Evolutionary conservation across 176 grass and related monocot genomes (phyloP).

Genomic region (Hordeum marinum): DNA sequence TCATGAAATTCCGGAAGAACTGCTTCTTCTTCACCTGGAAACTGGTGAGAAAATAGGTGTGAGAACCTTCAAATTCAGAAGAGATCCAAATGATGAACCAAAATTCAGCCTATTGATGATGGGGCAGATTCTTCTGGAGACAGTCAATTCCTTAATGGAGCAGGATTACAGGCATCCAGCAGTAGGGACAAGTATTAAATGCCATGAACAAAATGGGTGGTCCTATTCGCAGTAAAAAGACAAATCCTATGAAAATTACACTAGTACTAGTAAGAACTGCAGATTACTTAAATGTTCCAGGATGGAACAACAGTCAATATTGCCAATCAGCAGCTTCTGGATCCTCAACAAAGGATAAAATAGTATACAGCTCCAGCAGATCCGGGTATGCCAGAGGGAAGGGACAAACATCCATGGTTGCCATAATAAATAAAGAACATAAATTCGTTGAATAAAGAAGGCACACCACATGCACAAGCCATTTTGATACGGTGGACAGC

Average conservation of each 20-base stretch:
- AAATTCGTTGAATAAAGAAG: slow-evolving; percentile 2
- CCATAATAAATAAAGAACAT: neutral
- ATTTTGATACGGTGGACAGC: slow-evolving; percentile 18
- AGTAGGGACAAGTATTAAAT: neutral
- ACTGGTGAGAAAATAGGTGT: slow-evolving; percentile 45
- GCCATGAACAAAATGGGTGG: neutral
- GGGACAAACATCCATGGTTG: neutral
- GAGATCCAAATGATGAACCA: neutral
- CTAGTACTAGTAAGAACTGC: neutral
- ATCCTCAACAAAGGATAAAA: neutral
- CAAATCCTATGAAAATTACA: neutral
- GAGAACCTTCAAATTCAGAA: slow-evolving; percentile 7
- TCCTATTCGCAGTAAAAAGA: neutral
- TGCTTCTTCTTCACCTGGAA: slow-evolving; percentile 99
- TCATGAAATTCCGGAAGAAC: slow-evolving; percentile 98
- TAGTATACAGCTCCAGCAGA: neutral
- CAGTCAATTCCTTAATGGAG: neutral
- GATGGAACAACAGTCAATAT: slow-evolving; percentile 16
- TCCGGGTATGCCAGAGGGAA: neutral
- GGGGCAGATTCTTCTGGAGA: neutral
- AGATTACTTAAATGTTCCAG: neutral
- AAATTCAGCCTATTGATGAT: neutral
- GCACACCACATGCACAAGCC: neutral
- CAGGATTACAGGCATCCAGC: neutral
- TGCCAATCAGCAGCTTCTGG: neutral